These are phyloP conservation scores for Syzygium jambos DNA, from an alignment of 345 rosid genomes.

Conservation along the genomic window DNA sequence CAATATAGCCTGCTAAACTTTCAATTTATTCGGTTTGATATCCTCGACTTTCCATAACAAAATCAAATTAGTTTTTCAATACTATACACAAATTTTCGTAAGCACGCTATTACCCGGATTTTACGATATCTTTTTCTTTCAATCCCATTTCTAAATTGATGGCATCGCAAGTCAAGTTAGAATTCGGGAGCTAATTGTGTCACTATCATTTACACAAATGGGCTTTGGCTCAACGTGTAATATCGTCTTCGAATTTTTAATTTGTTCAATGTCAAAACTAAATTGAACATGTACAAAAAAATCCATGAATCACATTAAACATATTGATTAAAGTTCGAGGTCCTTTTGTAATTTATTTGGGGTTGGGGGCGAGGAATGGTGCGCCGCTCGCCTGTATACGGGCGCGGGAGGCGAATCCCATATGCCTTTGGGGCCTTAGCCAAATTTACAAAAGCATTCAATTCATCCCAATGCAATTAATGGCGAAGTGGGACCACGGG, in stretches of 20 bases:
- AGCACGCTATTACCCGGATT: neutral
- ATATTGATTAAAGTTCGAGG: neutral
- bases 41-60: too few species aligned
- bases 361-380: neutral
- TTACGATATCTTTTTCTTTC: neutral
- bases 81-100: neutral
- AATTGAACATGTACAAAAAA: neutral
- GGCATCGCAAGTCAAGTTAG: rapidly evolving
- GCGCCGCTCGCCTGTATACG: too few species aligned
- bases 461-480: neutral
- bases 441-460: neutral
- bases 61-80: rapidly evolving
- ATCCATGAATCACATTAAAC: neutral
- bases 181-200: neutral
- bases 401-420: neutral
- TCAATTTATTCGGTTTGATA: too few species aligned
- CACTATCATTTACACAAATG: rapidly evolving
- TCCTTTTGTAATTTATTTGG: neutral
- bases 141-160: neutral
- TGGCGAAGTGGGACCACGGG: neutral
- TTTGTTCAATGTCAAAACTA: rapidly evolving
- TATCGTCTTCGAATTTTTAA: too few species aligned
- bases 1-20: too few species aligned
- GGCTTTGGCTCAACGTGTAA: rapidly evolving
- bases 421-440: neutral